Percentiles rank a stretch among this genome's conserved stretches.
These are phyloP conservation scores for Paraleonurus japonicus DNA, from an alignment of 257 asterid species.

Conservation along the genomic window DNA sequence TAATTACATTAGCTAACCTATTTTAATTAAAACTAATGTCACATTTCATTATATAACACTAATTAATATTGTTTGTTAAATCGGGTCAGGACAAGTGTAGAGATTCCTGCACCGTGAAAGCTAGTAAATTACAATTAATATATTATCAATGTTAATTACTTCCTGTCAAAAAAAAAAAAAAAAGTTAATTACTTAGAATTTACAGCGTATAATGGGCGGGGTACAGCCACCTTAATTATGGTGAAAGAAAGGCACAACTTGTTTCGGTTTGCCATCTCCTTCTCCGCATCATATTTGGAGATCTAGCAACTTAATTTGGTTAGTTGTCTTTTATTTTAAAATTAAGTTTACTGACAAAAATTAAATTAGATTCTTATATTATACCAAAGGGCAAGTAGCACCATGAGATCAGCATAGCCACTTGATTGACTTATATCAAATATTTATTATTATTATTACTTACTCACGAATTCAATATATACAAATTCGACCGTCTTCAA, in stretches of 20 bases:
- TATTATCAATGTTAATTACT: too few species aligned
- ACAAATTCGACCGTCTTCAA: neutral
- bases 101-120: too few species aligned
- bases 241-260: neutral
- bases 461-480: neutral
- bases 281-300: neutral
- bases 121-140: too few species aligned
- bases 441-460: neutral
- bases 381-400: conserved; percentile 10
- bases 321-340: neutral
- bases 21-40: too few species aligned
- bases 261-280: neutral
- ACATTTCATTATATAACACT: too few species aligned
- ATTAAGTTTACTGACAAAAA: neutral
- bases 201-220: too few species aligned
- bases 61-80: too few species aligned
- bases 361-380: neutral
- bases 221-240: too few species aligned
- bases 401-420: conserved; percentile 2
- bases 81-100: too few species aligned
- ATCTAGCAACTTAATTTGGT: neutral
- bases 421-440: conserved; percentile 11
- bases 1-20: too few species aligned
- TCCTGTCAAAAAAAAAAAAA: too few species aligned
- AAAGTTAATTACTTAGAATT: too few species aligned